A percentile compares a stretch with the other conserved stretches of the same genome.
These are phyloP conservation scores for Tetrapisispora nanseiensis DNA, from an alignment of 805 yeast species.

Conservation along the genomic window DNA sequence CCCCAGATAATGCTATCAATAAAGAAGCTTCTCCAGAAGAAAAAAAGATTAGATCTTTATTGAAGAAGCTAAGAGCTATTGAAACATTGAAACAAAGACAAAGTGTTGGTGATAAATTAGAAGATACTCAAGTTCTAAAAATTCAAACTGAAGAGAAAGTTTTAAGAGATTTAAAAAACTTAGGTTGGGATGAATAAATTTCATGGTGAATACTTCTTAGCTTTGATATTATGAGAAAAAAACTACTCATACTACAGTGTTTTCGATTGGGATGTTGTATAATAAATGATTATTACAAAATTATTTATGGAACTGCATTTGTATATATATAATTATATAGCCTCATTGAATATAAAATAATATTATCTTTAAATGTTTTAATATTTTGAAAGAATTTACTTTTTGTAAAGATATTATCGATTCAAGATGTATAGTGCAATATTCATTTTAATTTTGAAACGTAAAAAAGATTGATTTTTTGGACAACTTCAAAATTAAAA, in stretches of 20 bases:
- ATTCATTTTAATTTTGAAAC: no score
- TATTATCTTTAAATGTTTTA: background rate
- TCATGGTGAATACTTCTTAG: background rate
- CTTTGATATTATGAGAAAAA: no score
- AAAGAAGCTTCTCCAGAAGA: constrained; percentile 58
- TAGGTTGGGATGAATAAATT: constrained; percentile 57
- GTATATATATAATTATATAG: constrained; percentile 1
- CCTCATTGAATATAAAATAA: background rate
- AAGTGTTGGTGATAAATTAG: constrained; percentile 73
- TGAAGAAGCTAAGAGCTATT: constrained; percentile 93
- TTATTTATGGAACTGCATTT: constrained; percentile 1
- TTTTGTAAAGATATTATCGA: background rate
- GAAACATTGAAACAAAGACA: constrained; percentile 81
- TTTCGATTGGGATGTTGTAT: background rate
- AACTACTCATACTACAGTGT: background rate
- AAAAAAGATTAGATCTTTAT: constrained; percentile 79
- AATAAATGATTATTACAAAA: background rate
- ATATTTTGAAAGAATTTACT: no score
- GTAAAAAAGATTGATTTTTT: no score
- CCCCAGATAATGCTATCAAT: constrained; percentile 2
- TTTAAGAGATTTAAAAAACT: constrained; percentile 56
- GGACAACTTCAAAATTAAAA: no score
- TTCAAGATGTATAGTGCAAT: background rate
- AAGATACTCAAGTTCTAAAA: constrained; percentile 86
- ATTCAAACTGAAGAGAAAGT: constrained; percentile 80